Evolutionary conservation across 441 rosid genomes (phyloP).

Genomic region (Euphorbia schlechtendalii): DNA sequence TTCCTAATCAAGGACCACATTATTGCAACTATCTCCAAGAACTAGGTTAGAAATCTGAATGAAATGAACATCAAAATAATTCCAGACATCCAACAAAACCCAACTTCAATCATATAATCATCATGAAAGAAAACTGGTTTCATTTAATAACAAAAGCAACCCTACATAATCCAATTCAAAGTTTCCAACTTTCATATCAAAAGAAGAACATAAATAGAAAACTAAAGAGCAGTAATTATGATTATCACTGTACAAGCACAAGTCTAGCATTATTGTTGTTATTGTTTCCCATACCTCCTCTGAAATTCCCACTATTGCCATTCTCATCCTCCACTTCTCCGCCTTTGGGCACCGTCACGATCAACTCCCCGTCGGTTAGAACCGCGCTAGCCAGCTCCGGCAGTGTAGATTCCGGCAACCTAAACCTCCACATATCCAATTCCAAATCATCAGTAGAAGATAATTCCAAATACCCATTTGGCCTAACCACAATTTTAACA

Average conservation of each 20-base stretch:
- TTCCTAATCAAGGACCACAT: no score
- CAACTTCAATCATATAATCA: conserved; percentile 8
- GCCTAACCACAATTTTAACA: conserved; percentile 73
- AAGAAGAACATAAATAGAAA: conserved; percentile 4
- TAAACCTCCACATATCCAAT: conserved; percentile 89
- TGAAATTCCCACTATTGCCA: conserved; percentile 33
- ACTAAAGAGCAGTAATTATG: conserved; percentile 14
- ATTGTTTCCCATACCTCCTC: conserved; percentile 65
- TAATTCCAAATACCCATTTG: conserved; percentile 52
- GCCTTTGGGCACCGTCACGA: conserved; percentile 81
- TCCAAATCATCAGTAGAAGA: conserved; percentile 61
- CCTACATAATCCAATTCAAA: not conserved
- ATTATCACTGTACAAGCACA: conserved; percentile 71
- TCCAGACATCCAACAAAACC: not conserved
- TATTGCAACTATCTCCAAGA: not conserved
- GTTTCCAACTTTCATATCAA: conserved; percentile 17
- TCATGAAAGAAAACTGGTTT: conserved; percentile 16
- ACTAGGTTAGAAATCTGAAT: not conserved
- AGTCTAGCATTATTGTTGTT: conserved; percentile 39
- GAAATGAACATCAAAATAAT: not conserved
- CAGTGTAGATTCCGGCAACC: conserved; percentile 77
- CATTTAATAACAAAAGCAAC: conserved; percentile 23
- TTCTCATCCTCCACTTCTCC: conserved; percentile 35
- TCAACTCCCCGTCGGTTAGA: conserved; percentile 57
- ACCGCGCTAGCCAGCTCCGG: conserved; percentile 92